Base-by-base conservation (phyloP, 495 filamentous ascomycete genomes). In the Trichoderma reesei region DNA sequence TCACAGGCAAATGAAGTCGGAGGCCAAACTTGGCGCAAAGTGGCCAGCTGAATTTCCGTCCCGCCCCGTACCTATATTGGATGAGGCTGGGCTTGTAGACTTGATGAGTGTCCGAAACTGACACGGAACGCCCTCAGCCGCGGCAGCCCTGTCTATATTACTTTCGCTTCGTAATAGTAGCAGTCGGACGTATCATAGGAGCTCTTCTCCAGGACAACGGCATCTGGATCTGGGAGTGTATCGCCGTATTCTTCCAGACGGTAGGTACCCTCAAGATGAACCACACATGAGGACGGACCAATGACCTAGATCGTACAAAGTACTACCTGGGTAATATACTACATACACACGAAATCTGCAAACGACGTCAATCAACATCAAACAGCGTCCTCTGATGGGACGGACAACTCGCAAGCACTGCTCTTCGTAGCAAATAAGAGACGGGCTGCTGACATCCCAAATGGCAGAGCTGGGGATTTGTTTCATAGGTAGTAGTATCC, bases 381-480 rank as follows among this genome's bases (percentile, higher is more conserved):
- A 26, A 61, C 64, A 18, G 48, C 56, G 18, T 41, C 11, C 44
- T 16, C 42, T 41, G 44, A 67, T 62, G 26, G 60, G 36, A 65
- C 54, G 31, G 8, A 26, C 26, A 33, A 56, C 7, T 56, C 51
- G 26, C 51, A 56, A 34, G 26, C 26, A 26, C 26, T 26, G 26
- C 26, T 26, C 20, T 56, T 31, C 34, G 51, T 34, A 56, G 9
- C 9, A 13, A 56, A 26, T 34, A 18, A 18, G 44, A 48, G 20
- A 18, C 31, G 33, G 20, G 20, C 9, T 33, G 31, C 51, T 56
- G 51, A 56, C 51, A 56, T 10, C 51, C 51, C 26, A 14, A 56
- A 56, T 56, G 51, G 20, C 16, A 56, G 51, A 26, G 51, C 51
- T 56, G 51, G 34, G 51, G 26, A 33, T 33, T 56, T 16, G 51